These are phyloP conservation scores for Suillus tomentosus DNA, from an alignment of 768 basidiomycete genomes.

Conservation along the genomic window DNA sequence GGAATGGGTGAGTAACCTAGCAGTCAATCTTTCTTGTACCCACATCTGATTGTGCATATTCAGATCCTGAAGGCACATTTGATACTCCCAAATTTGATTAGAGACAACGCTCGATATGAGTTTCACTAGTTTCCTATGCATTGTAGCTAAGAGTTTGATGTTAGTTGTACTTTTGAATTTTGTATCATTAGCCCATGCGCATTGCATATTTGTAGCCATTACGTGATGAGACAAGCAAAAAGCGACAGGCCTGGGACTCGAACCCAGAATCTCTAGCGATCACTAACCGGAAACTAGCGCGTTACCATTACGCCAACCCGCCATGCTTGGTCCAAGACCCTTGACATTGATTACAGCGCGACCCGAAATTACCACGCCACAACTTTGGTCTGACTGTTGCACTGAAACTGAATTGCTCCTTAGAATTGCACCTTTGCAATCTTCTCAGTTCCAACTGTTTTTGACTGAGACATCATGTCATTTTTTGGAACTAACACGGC, in stretches of 20 bases:
- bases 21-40: background rate
- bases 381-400: background rate
- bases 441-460: background rate
- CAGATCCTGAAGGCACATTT: constrained; percentile 42
- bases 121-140: background rate
- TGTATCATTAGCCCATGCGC: background rate
- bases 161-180: background rate
- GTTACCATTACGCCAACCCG: constrained; percentile 68
- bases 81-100: constrained; percentile 45
- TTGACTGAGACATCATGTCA: constrained; percentile 34
- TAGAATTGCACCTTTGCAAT: constrained; percentile 6
- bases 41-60: constrained; percentile 2
- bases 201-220: background rate
- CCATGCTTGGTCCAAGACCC: constrained; percentile 21
- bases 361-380: constrained; percentile 20
- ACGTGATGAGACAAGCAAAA: constrained; percentile 22
- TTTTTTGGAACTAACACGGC: constrained; percentile 42
- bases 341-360: background rate
- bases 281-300: constrained; percentile 58
- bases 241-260: constrained; percentile 63
- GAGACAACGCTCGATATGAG: background rate
- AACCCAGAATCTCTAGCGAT: constrained; percentile 62
- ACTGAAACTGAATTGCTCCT: constrained; percentile 4
- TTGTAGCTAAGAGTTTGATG: background rate
- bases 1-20: constrained; percentile 50